A percentile compares a stretch with the other conserved stretches of the same genome.
These are phyloP conservation scores for Lepiota subincarnata DNA, from an alignment of 768 basidiomycete genomes.

Conservation along the genomic window DNA sequence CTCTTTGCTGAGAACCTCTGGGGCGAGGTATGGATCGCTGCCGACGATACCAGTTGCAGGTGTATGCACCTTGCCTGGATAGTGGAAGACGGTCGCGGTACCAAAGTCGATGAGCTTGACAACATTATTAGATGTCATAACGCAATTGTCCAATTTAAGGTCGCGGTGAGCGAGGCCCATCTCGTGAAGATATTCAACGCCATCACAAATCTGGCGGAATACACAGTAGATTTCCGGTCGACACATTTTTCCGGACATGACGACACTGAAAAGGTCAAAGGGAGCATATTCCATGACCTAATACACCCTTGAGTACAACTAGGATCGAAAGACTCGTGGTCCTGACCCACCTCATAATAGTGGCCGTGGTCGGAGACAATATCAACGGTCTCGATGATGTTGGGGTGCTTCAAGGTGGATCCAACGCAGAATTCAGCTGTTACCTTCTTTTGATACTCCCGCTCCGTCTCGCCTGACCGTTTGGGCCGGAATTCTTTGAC, in stretches of 20 bases:
- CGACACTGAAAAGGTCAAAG: constrained; percentile 96
- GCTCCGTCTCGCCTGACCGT: constrained; percentile 81
- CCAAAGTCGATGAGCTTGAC: constrained; percentile 99
- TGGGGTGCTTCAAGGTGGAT: constrained; percentile 87
- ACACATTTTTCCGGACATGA: constrained; percentile 99
- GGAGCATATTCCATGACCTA: constrained; percentile 99
- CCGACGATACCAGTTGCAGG: constrained; percentile 91
- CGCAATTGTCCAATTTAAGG: constrained; percentile 99
- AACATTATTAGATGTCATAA: constrained; percentile 92
- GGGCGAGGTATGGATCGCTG: constrained; percentile 96
- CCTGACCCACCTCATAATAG: constrained; percentile 85
- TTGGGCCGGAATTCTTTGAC: constrained; percentile 97
- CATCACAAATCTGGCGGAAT: constrained; percentile 97
- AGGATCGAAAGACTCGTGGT: constrained; percentile 12
- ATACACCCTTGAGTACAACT: constrained; percentile 9
- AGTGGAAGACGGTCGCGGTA: constrained; percentile 99
- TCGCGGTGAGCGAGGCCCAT: constrained; percentile 98
- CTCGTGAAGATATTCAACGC: constrained; percentile 96
- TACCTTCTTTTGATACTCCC: constrained; percentile 99
- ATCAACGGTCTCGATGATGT: constrained; percentile 97
- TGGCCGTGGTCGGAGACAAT: constrained; percentile 97
- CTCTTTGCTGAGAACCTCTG: constrained; percentile 81
- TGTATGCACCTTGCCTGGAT: constrained; percentile 82
- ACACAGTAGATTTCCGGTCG: constrained; percentile 99
- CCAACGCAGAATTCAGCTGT: constrained; percentile 99